Conservation (phyloP, 805 yeast species). For the Saturnispora sekii region DNA sequence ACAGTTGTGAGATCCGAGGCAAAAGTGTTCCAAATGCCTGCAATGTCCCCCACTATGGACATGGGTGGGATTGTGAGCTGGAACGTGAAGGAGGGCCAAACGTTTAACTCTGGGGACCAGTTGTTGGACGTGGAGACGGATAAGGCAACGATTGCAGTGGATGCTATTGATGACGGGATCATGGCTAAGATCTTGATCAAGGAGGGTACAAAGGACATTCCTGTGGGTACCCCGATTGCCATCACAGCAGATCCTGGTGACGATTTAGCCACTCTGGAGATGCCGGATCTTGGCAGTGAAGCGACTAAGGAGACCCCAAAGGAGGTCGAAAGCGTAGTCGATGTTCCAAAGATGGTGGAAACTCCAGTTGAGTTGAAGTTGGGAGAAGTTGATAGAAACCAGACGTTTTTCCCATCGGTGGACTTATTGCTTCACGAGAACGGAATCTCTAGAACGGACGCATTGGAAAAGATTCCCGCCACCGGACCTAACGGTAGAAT, state of each 20-base stretch:
- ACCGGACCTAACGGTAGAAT: constrained; percentile 86
- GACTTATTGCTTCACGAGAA: constrained; percentile 51
- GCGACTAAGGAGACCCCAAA: constrained; percentile 16
- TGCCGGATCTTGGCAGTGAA: constrained; percentile 36
- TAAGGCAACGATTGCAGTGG: constrained; percentile 75
- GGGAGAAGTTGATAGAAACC: constrained; percentile 50
- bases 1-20: constrained; percentile 27
- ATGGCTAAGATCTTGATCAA: constrained; percentile 63
- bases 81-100: constrained; percentile 73
- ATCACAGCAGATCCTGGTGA: constrained; percentile 82
- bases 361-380: constrained; percentile 20
- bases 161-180: constrained; percentile 86
- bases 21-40: constrained; percentile 77
- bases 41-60: constrained; percentile 98
- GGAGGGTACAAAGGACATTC: constrained; percentile 71
- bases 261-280: constrained; percentile 54
- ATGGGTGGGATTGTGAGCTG: constrained; percentile 88
- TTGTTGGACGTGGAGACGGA: constrained; percentile 78
- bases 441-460: constrained; percentile 59
- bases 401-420: constrained; percentile 73
- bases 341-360: constrained; percentile 12
- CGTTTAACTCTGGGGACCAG: constrained; percentile 74
- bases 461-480: constrained; percentile 62
- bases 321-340: background rate
- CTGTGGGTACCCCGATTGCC: constrained; percentile 89